Percentiles rank a stretch among this genome's conserved stretches.
phyloP scores from a whole-genome alignment of 2,329 filamentous ascomycete species.

The Paraphaeosphaeria minitans region DNA sequence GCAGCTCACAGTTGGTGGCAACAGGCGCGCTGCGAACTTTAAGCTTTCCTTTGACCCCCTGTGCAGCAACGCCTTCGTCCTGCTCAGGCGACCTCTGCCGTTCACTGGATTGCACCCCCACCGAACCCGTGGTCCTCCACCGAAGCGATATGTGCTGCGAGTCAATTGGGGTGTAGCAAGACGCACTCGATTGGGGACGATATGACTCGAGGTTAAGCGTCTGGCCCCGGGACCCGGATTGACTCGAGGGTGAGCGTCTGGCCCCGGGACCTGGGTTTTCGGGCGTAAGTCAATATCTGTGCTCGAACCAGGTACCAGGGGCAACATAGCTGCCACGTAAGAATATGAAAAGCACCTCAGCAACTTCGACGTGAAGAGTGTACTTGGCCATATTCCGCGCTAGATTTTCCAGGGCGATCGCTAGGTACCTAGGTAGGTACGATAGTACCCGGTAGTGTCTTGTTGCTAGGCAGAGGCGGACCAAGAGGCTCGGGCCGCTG shows the following conservation, averaged over 20 bases:
- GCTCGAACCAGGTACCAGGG: background rate
- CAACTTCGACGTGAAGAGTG: too few species aligned
- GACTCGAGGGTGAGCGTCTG: background rate
- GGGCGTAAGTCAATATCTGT: background rate
- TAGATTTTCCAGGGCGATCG: background rate
- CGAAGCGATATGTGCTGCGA: conserved; percentile 1
- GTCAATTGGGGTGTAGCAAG: background rate
- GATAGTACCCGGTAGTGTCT: too few species aligned
- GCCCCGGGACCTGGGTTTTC: background rate
- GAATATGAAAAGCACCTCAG: background rate
- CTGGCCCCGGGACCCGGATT: background rate
- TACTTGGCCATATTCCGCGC: background rate
- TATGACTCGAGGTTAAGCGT: background rate
- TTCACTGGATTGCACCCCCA: background rate
- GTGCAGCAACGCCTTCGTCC: background rate
- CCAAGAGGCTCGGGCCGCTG: background rate
- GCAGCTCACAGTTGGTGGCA: conserved; percentile 4
- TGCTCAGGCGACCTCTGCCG: background rate
- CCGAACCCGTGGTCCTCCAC: background rate
- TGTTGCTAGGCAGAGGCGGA: background rate
- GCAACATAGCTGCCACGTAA: background rate
- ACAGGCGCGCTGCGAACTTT: conserved; percentile 6
- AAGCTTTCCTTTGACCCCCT: conserved; percentile 1
- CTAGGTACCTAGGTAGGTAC: too few species aligned
- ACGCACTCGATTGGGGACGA: background rate